Conservation (phyloP, 2,329 filamentous ascomycete genomes). For the Aaosphaeria arxii region DNA sequence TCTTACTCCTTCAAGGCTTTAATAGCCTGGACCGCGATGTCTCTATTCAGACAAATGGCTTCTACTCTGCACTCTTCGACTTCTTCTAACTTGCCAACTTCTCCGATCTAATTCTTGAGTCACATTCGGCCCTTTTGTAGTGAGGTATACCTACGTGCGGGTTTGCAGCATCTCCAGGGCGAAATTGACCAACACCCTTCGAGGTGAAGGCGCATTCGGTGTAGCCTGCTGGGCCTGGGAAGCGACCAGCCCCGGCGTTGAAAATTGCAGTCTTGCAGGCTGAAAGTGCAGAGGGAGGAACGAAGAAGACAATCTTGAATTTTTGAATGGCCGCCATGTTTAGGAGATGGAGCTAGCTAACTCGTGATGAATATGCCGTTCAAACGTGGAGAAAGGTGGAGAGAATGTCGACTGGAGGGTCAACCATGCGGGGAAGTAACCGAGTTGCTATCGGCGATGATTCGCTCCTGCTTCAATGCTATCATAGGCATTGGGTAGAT, state of each 20-base stretch:
- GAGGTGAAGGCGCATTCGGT: conserved; percentile 43
- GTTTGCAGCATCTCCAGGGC: conserved; percentile 59
- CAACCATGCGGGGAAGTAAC: no score
- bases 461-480: no score
- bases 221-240: conserved; percentile 41
- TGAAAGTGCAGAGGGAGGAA: conserved; percentile 35
- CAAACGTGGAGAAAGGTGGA: no score
- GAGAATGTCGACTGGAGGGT: no score
- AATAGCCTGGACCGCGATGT: conserved; percentile 56
- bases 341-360: no score
- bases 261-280: conserved; percentile 46
- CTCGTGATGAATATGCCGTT: no score
- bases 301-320: conserved; percentile 47
- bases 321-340: conserved; percentile 16
- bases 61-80: conserved; percentile 62
- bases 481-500: no score
- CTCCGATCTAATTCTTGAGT: conserved; percentile 47
- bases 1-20: conserved; percentile 63
- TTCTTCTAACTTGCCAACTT: conserved; percentile 55
- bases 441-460: no score
- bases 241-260: conserved; percentile 43
- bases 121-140: not conserved
- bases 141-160: conserved; percentile 43
- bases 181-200: conserved; percentile 63
- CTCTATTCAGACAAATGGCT: conserved; percentile 59